Evolutionary conservation across 768 basidiomycete genomes (phyloP), one percentile per base, ranked within the genome.

Genomic region (Fomitopsis serialis): DNA sequence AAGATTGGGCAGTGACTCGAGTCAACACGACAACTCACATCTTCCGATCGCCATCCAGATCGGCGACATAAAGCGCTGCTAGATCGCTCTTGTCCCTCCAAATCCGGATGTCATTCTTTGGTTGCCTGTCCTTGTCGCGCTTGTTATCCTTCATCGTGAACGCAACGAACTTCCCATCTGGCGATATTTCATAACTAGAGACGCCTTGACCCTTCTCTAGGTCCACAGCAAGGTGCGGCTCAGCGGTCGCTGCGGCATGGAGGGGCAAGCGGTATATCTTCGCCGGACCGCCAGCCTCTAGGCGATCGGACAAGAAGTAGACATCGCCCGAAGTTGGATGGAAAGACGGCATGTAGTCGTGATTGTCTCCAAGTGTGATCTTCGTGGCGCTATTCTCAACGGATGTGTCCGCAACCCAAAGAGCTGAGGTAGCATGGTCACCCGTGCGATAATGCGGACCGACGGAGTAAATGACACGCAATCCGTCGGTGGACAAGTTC

Each of bases 251-350:
- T 7, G 50, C 21, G 25, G 37, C 50, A 42, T 27, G 13, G 6
- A 6, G 2, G 23, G 42, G 50, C 15, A 51, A 5, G 24, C 40
- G 25, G 22, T 51, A 51, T 9, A 51, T 42, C 22, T 51, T 34
- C 5, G 40, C 12, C 3, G 40, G 6, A 19, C 50, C 50, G 12
- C 50, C 50, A 8, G 19, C 40, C n/a, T 51, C 21, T 8, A 3
- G 40, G 9, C 40, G 37, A 23, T 42, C 50, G 13, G 50, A 51
- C 11, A 51, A 24, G 21, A 51, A 51, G 50, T 51, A 51, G 37
- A 51, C 29, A 7, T 43, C 22, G 40, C 35, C 21, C 6, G 50
- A 51, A 2, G 42, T 43, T 17, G 42, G 50, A 22, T 51, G 50
- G 42, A 51, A 51, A 2, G 21, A 21, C 3, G 50, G 50, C 13